Evolutionary conservation across 306 rosid species (phyloP).

Genomic region (Crotalaria pallida): DNA sequence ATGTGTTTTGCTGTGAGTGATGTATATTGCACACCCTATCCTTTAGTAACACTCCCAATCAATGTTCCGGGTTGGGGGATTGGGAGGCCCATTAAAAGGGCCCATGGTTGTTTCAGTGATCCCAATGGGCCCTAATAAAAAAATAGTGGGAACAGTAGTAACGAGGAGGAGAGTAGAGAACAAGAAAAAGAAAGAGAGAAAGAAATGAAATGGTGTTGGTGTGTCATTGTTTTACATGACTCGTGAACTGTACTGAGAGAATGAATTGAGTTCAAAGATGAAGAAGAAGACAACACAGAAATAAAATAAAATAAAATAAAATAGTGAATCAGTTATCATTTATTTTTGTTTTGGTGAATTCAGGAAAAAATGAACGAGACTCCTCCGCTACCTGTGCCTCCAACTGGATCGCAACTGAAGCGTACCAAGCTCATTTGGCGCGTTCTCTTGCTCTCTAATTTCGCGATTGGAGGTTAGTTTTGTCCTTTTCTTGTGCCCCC

Average conservation of each 20-base stretch:
- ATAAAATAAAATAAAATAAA: background rate
- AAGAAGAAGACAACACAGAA: background rate
- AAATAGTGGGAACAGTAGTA: background rate
- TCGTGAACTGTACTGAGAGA: background rate
- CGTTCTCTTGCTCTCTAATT: constrained; percentile 59
- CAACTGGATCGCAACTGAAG: constrained; percentile 32
- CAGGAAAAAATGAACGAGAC: constrained; percentile 32
- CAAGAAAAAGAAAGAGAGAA: background rate
- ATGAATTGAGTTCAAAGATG: background rate
- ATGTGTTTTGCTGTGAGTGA: background rate
- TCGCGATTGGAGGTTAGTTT: constrained; percentile 71
- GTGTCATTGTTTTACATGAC: background rate
- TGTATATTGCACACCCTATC: too few species aligned
- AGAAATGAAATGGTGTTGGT: background rate
- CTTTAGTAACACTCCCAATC: too few species aligned
- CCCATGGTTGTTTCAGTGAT: background rate
- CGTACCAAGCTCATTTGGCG: constrained; percentile 79
- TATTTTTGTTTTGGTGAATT: background rate
- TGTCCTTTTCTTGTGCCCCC: background rate
- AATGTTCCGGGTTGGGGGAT: background rate
- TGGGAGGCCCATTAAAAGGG: background rate
- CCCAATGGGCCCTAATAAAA: background rate
- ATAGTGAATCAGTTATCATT: background rate
- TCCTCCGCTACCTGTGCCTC: constrained; percentile 31
- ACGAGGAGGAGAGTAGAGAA: too few species aligned